Evolutionary conservation across 148 eudicot genomes (phyloP), one percentile per base, ranked within the genome.

Genomic region (Nyssa sinensis): DNA sequence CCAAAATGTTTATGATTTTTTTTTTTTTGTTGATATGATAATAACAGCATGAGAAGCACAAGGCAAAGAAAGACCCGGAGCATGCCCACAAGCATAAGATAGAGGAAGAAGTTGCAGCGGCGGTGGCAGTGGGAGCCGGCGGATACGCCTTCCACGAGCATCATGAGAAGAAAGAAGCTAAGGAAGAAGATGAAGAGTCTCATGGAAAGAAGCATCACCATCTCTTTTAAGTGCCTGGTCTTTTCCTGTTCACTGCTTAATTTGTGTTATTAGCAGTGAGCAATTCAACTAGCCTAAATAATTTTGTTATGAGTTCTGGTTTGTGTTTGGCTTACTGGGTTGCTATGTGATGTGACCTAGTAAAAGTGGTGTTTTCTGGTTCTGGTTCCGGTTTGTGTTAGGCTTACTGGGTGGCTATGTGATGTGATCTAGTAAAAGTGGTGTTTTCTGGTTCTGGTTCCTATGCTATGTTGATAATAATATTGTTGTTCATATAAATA

Each of bases 21-120:
- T n/a, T 37, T 37, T 37, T 37, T 37, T 9, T 3, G 5, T 4
- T 37, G 44, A 37, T 37, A 37, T 37, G 9, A 37, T 3, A 64
- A 37, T 53, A n/a, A 31, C 65, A 81, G 90, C 76, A 85, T 75
- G 90, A 85, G 85, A 88, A 86, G 79, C 85, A 88, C 55, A 73
- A 86, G 85, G 69, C 82, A 0, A 63, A 86, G 82, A 88, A 88
- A 71, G 89, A 88, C 70, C 86, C 89, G 34, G 92, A 86, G 82
- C 85, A 86, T 32, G 85, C 83, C 21, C 90, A 84, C 81, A 83
- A 53, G 81, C 90, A 88, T 82, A 84, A 84, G 73, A 53, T 84
- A 11, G 84, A 77, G 76, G 86, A 88, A 41, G 85, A 84, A 16
- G 57, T 86, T 0, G 92, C 92, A 0, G 88, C 85, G 0, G 85